Evolutionary conservation across 257 asterid species (phyloP), one percentile per base, ranked within the genome.

Genomic region (Penstemon davidsonii): DNA sequence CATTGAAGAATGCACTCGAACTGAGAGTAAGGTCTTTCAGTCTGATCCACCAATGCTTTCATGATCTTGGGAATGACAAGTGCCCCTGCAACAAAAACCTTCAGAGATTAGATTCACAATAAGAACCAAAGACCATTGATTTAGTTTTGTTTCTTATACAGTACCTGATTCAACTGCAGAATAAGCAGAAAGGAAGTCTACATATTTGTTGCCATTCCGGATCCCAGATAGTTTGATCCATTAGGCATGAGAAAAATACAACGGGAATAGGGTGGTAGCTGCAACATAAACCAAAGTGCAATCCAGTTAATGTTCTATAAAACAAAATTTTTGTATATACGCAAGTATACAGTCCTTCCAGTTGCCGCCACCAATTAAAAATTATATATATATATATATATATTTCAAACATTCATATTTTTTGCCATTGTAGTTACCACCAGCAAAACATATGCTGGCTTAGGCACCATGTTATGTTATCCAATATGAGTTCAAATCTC

Each of bases 131-230:
- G 2, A 25, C 33, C 33, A 25, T 0, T 25, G 1, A 2, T 1
- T 25, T 25, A 69, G 51, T 60, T 60, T n/a, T 12, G 52, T 40
- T 40, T 8, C n/a, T 25, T 39, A 15, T 7, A 41, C 11, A 15
- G 25, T 74, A 90, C 99, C 97, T 93, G 99, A 85, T 94, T 94
- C n/a, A 56, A 87, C 96, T 60, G 97, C 97, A 68, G 97, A 93
- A 72, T 93, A 93, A 66, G 97, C 96, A 46, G 99, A 79, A 58
- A 94, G 96, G 83, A 94, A 94, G 85, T 94, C 97, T 15, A 91
- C 82, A 79, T 94, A 94, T 77, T 79, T 84, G 66, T 86, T 88
- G 74, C 99, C 97, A n/a, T 87, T 94, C 97, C 38, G 97, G 99
- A 70, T 94, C 99, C 90, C 90, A 82, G 54, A 94, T 75, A 41